These are phyloP conservation scores for Arabidopsis hybrid DNA, from an alignment of 441 rosid genomes.

Conservation along the genomic window DNA sequence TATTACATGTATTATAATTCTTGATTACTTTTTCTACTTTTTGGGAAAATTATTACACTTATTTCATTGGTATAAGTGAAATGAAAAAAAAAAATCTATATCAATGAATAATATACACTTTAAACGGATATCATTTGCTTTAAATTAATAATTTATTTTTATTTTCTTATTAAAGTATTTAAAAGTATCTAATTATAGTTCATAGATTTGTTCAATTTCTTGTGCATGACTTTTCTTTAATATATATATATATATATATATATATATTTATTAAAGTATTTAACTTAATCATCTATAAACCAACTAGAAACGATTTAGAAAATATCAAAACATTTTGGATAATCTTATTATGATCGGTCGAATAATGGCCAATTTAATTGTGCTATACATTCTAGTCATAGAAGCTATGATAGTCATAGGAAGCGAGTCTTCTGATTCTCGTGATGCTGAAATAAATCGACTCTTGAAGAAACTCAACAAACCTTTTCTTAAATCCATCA, in stretches of 20 bases:
- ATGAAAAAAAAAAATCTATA: not conserved
- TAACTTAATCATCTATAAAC: not conserved
- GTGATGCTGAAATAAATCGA: constrained; percentile 56
- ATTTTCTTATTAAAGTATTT: not conserved
- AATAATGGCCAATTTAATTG: not conserved
- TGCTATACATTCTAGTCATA: not conserved
- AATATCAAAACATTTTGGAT: not conserved
- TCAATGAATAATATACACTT: not conserved
- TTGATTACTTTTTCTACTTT: not conserved
- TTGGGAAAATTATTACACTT: not conserved
- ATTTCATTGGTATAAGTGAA: not conserved
- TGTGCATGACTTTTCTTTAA: not conserved
- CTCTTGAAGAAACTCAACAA: constrained; percentile 52
- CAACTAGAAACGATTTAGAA: not conserved
- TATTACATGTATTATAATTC: not conserved
- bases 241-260: not conserved
- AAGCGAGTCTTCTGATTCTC: not conserved
- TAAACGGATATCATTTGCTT: not conserved
- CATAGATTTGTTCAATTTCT: not conserved
- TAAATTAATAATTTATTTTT: not conserved
- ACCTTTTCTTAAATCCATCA: constrained; percentile 48
- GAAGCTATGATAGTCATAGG: not conserved
- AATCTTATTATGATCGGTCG: not conserved
- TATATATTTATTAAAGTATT: not conserved
- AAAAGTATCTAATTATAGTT: not conserved